phyloP scores from a whole-genome alignment of 257 asterid genomes.

The Anisodus acutangulus region DNA sequence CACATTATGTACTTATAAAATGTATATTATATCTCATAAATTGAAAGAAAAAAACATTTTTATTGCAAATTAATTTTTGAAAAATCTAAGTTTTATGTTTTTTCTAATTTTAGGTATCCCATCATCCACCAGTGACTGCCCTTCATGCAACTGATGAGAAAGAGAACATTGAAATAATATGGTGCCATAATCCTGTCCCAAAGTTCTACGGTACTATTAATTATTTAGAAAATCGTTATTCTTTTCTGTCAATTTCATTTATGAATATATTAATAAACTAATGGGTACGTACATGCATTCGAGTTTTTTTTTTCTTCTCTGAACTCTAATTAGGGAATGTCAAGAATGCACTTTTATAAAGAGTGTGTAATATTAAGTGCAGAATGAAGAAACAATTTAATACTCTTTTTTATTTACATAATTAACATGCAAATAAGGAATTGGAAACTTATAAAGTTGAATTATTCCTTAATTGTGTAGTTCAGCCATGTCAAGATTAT shows the following conservation, averaged over 20 bases:
- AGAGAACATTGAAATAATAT: constrained; percentile 55
- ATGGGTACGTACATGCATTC: too few relatives aligned
- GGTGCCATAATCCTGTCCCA: constrained; percentile 73
- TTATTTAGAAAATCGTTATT: neutral
- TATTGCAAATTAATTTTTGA: neutral
- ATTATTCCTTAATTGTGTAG: too few relatives aligned
- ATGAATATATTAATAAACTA: neutral
- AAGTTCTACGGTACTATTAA: constrained; percentile 62
- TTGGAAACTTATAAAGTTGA: too few relatives aligned
- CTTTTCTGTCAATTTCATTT: neutral
- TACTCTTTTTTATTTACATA: too few relatives aligned
- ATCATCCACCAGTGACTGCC: constrained; percentile 89
- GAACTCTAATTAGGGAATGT: neutral
- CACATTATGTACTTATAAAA: neutral
- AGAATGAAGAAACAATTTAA: too few relatives aligned
- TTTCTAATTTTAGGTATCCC: constrained; percentile 63
- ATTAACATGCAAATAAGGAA: neutral
- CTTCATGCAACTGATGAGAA: constrained; percentile 85
- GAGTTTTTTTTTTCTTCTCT: neutral
- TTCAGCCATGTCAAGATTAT: too few relatives aligned
- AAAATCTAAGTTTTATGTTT: neutral
- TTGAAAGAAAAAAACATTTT: neutral
- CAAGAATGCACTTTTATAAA: too few relatives aligned
- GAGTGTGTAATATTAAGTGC: too few relatives aligned
- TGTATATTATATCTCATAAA: neutral